phyloP scores from a whole-genome alignment of 1,284 basidiomycete genomes.

The Puccinia polysora region DNA sequence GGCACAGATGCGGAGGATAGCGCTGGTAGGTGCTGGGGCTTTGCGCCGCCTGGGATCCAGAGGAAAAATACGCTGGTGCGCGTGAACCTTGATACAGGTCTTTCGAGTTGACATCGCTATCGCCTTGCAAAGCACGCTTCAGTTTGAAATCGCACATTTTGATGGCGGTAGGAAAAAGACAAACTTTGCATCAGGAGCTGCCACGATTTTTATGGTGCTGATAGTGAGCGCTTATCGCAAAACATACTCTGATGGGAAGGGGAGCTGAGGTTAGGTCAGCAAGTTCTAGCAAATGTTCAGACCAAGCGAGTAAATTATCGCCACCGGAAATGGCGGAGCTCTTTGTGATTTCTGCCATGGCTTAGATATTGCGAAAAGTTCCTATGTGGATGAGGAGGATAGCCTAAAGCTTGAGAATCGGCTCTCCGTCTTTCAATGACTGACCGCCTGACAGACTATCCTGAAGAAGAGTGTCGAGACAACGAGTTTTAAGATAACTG shows the following conservation, averaged over 20 bases:
- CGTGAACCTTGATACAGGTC: background rate
- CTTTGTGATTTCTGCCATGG: conserved; percentile 16
- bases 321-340: background rate
- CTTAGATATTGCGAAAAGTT: background rate
- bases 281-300: conserved; percentile 16
- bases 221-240: conserved; percentile 8
- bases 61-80: background rate
- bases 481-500: background rate
- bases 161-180: background rate
- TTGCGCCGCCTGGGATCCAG: background rate
- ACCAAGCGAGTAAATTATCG: conserved; percentile 1
- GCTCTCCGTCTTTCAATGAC: background rate
- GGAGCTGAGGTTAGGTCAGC: conserved; percentile 3
- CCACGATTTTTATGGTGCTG: background rate
- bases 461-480: background rate
- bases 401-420: background rate
- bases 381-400: background rate
- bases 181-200: background rate
- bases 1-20: conserved; percentile 10
- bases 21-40: background rate
- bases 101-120: background rate
- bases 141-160: background rate
- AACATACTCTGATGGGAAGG: background rate
- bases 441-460: background rate
- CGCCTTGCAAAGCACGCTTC: background rate